Evolutionary conservation across 192 early-diverging fungal genomes (phyloP).

Genomic region (Funneliformis geosporum): DNA sequence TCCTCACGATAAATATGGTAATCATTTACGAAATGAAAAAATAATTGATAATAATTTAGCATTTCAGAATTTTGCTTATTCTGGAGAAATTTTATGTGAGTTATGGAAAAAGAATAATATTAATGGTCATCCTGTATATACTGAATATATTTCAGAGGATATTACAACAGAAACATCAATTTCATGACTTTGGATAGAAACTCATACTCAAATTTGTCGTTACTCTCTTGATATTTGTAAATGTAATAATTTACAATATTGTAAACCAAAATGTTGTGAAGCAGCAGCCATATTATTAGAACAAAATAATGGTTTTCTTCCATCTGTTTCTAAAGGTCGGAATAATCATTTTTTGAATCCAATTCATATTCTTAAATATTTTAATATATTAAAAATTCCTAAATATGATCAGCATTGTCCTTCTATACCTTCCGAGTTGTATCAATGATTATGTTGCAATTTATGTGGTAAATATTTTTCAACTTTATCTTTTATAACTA

Average conservation of each 20-base stretch:
- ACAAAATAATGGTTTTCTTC: not conserved
- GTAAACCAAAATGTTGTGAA: not conserved
- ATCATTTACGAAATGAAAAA: no score
- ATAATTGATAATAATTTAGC: no score
- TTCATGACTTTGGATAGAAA: not conserved
- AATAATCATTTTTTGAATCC: not conserved
- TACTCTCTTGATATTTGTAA: not conserved
- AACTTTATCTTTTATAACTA: not conserved
- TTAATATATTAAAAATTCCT: not conserved
- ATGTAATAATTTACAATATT: not conserved
- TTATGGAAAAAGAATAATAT: no score
- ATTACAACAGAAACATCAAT: not conserved
- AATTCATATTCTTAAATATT: conserved; percentile 5
- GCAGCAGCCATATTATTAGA: not conserved
- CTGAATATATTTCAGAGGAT: not conserved
- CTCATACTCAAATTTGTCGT: not conserved
- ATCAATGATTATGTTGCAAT: not conserved
- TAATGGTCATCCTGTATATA: no score
- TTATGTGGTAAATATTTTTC: not conserved
- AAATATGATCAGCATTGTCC: not conserved
- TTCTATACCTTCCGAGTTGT: not conserved
- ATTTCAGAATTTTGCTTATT: no score
- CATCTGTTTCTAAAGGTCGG: not conserved
- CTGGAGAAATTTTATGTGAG: no score
- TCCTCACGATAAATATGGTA: no score